Evolutionary conservation across 164 flowering plant genomes (phyloP).

Genomic region (Nelumbo lutea): DNA sequence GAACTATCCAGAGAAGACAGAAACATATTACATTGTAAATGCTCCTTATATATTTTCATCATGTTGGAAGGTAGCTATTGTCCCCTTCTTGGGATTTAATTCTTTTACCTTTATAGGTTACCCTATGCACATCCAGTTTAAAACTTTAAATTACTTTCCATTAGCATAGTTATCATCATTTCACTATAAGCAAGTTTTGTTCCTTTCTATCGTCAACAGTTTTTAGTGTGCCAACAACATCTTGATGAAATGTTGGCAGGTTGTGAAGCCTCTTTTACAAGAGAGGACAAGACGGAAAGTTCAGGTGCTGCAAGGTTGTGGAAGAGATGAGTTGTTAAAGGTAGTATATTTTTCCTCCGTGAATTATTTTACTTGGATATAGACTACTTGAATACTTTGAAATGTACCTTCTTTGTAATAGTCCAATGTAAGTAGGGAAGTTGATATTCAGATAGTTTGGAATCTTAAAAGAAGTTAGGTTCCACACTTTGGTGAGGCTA

Average conservation of each 20-base stretch:
- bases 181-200: not conserved
- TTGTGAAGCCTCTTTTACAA: constrained; percentile 91
- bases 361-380: not conserved
- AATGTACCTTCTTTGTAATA: too few species aligned
- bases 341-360: constrained; percentile 24
- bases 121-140: not conserved
- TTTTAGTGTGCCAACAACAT: not conserved
- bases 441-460: too few species aligned
- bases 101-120: not conserved
- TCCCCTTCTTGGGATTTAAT: not conserved
- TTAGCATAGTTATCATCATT: not conserved
- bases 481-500: too few species aligned
- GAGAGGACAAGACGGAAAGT: constrained; percentile 88
- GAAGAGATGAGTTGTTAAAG: constrained; percentile 78
- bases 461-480: too few species aligned
- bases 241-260: constrained; percentile 37
- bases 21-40: constrained; percentile 88
- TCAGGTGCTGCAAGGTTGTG: constrained; percentile 86
- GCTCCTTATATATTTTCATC: constrained; percentile 91
- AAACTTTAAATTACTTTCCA: not conserved
- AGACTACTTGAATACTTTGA: not conserved
- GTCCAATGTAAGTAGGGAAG: too few species aligned
- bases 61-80: constrained; percentile 85
- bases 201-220: not conserved
- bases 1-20: constrained; percentile 98